Conservation (phyloP, 1,139 yeast genomes). For the Yamadazyma siamensis region DNA sequence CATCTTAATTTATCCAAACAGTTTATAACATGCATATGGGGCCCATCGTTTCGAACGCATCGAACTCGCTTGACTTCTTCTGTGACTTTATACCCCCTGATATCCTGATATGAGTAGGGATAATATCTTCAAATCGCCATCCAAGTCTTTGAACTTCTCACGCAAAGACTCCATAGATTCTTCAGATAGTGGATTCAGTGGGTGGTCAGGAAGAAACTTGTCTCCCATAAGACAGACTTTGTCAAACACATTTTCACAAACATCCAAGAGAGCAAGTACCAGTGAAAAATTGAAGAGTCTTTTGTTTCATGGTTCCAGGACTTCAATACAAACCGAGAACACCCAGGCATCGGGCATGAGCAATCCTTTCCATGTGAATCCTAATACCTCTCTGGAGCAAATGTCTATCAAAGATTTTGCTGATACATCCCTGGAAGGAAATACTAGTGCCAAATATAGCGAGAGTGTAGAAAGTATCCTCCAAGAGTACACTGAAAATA, state of each 20-base stretch:
- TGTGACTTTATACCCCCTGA: too few species aligned
- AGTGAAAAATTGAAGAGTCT: slow-evolving; percentile 3
- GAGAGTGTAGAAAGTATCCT: slow-evolving; percentile 34
- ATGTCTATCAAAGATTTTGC: slow-evolving; percentile 39
- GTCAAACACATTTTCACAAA: slow-evolving; percentile 3
- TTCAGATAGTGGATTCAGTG: slow-evolving; percentile 14
- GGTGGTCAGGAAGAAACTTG: slow-evolving; percentile 5
- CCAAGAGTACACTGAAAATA: slow-evolving; percentile 24
- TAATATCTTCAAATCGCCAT: slow-evolving; percentile 25
- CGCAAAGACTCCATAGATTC: slow-evolving; percentile 25
- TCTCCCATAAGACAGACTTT: slow-evolving; percentile 10
- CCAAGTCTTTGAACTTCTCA: slow-evolving; percentile 27
- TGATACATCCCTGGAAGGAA: slow-evolving; percentile 30
- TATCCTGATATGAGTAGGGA: too few species aligned
- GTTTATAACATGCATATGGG: background rate
- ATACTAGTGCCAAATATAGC: slow-evolving; percentile 14
- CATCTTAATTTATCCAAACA: too few species aligned
- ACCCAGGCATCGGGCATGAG: slow-evolving; percentile 3
- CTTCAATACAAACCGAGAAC: slow-evolving; percentile 15
- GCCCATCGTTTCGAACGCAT: background rate
- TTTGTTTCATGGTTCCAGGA: slow-evolving; percentile 16
- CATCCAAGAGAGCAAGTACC: slow-evolving; percentile 1
- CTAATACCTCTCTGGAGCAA: slow-evolving; percentile 1
- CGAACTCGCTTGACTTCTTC: too few species aligned
- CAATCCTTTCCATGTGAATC: background rate